Evolutionary conservation across 2,329 filamentous ascomycete species (phyloP).

Genomic region (Calonectria fujianensis): DNA sequence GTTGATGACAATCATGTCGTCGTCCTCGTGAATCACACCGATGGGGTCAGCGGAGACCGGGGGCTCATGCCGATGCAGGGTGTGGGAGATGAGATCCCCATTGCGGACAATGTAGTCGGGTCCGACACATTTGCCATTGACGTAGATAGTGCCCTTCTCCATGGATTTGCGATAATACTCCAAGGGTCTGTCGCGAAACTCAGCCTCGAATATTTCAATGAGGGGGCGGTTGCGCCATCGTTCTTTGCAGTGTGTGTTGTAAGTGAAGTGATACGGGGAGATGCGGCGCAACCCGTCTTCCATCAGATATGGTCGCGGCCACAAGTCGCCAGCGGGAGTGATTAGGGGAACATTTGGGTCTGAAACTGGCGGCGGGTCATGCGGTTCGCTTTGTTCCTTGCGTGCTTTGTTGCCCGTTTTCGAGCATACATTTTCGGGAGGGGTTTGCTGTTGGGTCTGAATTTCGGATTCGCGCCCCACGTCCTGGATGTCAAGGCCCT

Average conservation of each 20-base stretch:
- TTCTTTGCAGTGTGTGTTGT: constrained; percentile 96
- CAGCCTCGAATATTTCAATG: constrained; percentile 90
- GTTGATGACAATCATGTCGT: constrained; percentile 96
- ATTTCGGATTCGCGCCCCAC: constrained; percentile 35
- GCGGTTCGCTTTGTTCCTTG: constrained; percentile 41
- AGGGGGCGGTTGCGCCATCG: constrained; percentile 90
- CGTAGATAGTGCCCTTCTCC: constrained; percentile 83
- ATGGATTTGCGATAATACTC: constrained; percentile 94
- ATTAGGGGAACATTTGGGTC: constrained; percentile 54
- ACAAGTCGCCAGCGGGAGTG: constrained; percentile 62
- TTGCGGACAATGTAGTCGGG: constrained; percentile 86
- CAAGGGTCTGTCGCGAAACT: constrained; percentile 90
- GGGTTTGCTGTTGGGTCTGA: constrained; percentile 38
- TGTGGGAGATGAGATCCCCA: constrained; percentile 93
- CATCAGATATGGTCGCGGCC: constrained; percentile 84
- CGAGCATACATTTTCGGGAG: constrained; percentile 39
- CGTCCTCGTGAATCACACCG: constrained; percentile 90
- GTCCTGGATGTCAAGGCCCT: constrained; percentile 45
- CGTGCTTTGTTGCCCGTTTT: constrained; percentile 5
- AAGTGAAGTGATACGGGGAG: constrained; percentile 91
- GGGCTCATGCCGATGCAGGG: constrained; percentile 95
- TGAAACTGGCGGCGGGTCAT: constrained; percentile 46
- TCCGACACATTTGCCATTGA: constrained; percentile 84
- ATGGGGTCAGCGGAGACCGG: constrained; percentile 90
- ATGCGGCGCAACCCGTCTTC: constrained; percentile 90